phyloP scores from a whole-genome alignment of 768 basidiomycete species.

The Pleurotus eryngii region DNA sequence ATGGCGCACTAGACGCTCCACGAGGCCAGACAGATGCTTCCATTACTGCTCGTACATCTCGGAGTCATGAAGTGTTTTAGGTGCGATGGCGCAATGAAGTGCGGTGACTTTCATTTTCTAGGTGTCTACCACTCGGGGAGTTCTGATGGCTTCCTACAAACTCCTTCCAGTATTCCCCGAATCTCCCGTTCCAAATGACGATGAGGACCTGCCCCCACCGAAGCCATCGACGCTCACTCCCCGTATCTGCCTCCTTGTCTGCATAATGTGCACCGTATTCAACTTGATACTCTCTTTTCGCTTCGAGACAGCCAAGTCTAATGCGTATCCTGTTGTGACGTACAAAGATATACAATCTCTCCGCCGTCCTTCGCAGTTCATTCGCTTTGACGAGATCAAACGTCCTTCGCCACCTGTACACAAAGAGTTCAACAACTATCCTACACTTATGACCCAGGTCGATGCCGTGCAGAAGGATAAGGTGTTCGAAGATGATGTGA shows the following conservation, averaged over 20 bases:
- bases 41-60: not conserved
- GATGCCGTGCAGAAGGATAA: not conserved
- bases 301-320: not conserved
- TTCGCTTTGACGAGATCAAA: constrained; percentile 21
- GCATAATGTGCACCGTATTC: not conserved
- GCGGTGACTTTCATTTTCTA: no score
- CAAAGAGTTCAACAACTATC: constrained; percentile 7
- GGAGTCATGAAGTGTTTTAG: not conserved
- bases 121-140: no score
- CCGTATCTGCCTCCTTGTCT: not conserved
- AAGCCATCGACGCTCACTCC: not conserved
- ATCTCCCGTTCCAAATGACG: not conserved
- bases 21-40: not conserved
- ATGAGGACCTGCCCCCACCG: not conserved
- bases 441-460: constrained; percentile 5
- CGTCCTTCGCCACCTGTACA: constrained; percentile 13
- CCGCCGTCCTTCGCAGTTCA: constrained; percentile 25
- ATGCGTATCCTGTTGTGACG: constrained; percentile 22
- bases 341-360: constrained; percentile 11
- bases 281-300: not conserved
- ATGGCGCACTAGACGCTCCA: not conserved
- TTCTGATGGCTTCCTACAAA: not conserved
- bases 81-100: not conserved
- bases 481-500: constrained; percentile 3
- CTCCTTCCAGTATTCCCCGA: not conserved